A percentile compares a stretch with the other conserved stretches of the same genome.
phyloP scores from a whole-genome alignment of 2,329 filamentous ascomycete genomes.

The Aquanectria penicillioides region DNA sequence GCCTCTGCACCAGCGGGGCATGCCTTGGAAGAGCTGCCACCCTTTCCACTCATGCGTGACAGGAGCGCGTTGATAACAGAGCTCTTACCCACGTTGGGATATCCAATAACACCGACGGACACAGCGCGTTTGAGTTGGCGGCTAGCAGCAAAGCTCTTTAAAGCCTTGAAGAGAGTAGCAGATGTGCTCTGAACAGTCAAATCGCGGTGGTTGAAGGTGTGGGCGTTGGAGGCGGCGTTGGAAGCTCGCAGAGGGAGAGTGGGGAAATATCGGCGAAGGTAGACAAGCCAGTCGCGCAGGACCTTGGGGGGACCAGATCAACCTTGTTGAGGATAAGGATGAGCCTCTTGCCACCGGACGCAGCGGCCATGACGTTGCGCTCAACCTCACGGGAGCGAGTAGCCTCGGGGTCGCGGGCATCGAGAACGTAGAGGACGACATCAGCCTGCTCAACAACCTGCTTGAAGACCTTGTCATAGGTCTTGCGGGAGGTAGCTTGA shows the following conservation, averaged over 20 bases:
- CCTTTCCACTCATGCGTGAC: slow-evolving; percentile 76
- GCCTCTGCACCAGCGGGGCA: slow-evolving; percentile 93
- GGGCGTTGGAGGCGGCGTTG: slow-evolving; percentile 82
- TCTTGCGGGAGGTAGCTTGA: slow-evolving; percentile 76
- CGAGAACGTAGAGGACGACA: slow-evolving; percentile 91
- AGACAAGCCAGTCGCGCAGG: slow-evolving; percentile 83
- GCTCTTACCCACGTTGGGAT: slow-evolving; percentile 96
- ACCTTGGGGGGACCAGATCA: slow-evolving; percentile 86
- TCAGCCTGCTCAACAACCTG: slow-evolving; percentile 89
- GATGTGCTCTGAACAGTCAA: slow-evolving; percentile 89
- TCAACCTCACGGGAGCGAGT: slow-evolving; percentile 92
- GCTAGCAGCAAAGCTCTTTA: slow-evolving; percentile 87
- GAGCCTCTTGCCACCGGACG: slow-evolving; percentile 83
- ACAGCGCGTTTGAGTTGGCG: slow-evolving; percentile 89
- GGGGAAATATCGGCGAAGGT: slow-evolving; percentile 90
- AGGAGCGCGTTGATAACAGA: slow-evolving; percentile 95
- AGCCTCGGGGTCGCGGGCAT: slow-evolving; percentile 90
- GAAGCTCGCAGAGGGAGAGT: slow-evolving; percentile 90
- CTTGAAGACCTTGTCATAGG: slow-evolving; percentile 97
- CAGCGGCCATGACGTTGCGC: slow-evolving; percentile 89
- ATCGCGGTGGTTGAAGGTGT: slow-evolving; percentile 91
- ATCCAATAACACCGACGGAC: slow-evolving; percentile 92
- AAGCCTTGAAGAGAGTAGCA: slow-evolving; percentile 83
- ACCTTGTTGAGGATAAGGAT: slow-evolving; percentile 97
- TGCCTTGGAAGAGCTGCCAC: slow-evolving; percentile 65